Evolutionary conservation across 306 rosid species (phyloP).

Genomic region (Coriaria nepalensis): DNA sequence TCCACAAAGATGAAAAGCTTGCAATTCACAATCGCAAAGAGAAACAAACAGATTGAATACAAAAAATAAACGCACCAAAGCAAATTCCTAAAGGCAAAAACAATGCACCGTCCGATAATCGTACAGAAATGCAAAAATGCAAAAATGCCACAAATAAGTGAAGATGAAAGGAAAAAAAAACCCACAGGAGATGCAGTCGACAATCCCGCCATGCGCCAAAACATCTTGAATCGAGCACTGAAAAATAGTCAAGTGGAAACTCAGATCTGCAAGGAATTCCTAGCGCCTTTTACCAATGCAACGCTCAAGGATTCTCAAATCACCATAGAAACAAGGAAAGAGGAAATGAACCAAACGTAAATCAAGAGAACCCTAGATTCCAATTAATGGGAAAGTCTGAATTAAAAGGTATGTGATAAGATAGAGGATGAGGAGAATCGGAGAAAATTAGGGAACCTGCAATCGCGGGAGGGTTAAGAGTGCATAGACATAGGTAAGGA

Average conservation of each 20-base stretch:
- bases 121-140: background rate
- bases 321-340: slow-evolving; percentile 2
- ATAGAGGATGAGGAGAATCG: slow-evolving; percentile 17
- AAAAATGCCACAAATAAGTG: background rate
- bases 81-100: no score
- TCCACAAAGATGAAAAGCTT: no score
- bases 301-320: slow-evolving; percentile 17
- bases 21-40: no score
- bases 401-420: slow-evolving; percentile 45
- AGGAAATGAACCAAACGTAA: slow-evolving; percentile 5
- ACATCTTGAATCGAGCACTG: slow-evolving; percentile 45
- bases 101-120: no score
- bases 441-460: slow-evolving; percentile 30
- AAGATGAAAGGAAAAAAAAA: slow-evolving; percentile 12
- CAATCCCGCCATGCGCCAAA: slow-evolving; percentile 98
- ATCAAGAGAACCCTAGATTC: slow-evolving; percentile 44
- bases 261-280: slow-evolving; percentile 85
- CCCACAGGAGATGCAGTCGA: slow-evolving; percentile 98
- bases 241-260: slow-evolving; percentile 13
- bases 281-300: slow-evolving; percentile 26
- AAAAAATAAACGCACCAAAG: background rate
- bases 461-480: slow-evolving; percentile 36
- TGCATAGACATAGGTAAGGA: no score
- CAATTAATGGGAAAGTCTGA: slow-evolving; percentile 10
- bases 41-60: background rate